Percentiles rank a stretch among this genome's conserved stretches.
These are phyloP conservation scores for Fusarium continuum DNA, from an alignment of 2,329 filamentous ascomycete species.

Conservation along the genomic window DNA sequence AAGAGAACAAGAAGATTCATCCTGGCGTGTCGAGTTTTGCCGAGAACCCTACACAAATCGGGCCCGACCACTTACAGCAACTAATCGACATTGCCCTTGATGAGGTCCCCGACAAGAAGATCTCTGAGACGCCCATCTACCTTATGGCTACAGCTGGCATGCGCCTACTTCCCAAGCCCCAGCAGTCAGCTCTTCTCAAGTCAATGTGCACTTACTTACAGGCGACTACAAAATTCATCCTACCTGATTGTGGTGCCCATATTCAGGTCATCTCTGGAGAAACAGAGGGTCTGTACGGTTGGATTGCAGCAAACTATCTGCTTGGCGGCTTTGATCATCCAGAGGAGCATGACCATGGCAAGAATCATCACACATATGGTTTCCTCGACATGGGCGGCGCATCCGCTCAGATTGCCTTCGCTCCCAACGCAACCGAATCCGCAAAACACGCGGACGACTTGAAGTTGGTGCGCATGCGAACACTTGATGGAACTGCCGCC, in stretches of 20 bases:
- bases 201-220: constrained; percentile 86
- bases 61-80: constrained; percentile 80
- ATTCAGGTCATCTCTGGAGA: constrained; percentile 96
- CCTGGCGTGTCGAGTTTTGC: constrained; percentile 94
- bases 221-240: constrained; percentile 78
- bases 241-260: constrained; percentile 90
- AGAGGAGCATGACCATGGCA: constrained; percentile 79
- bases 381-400: constrained; percentile 99
- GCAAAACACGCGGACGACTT: constrained; percentile 89
- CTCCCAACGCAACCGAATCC: constrained; percentile 90
- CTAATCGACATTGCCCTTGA: constrained; percentile 84
- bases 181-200: constrained; percentile 77
- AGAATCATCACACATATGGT: constrained; percentile 92
- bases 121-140: constrained; percentile 89
- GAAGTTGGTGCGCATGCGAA: constrained; percentile 85
- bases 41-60: constrained; percentile 77
- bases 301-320: constrained; percentile 96
- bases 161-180: constrained; percentile 78
- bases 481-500: constrained; percentile 76
- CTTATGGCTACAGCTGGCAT: constrained; percentile 96
- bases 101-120: constrained; percentile 78
- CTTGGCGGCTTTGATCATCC: constrained; percentile 88
- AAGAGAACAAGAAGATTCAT: constrained; percentile 91
- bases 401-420: constrained; percentile 97
- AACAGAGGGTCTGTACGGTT: constrained; percentile 95